Base-by-base conservation (phyloP, 163 green algal genomes). In the Volvox carteri region DNA sequence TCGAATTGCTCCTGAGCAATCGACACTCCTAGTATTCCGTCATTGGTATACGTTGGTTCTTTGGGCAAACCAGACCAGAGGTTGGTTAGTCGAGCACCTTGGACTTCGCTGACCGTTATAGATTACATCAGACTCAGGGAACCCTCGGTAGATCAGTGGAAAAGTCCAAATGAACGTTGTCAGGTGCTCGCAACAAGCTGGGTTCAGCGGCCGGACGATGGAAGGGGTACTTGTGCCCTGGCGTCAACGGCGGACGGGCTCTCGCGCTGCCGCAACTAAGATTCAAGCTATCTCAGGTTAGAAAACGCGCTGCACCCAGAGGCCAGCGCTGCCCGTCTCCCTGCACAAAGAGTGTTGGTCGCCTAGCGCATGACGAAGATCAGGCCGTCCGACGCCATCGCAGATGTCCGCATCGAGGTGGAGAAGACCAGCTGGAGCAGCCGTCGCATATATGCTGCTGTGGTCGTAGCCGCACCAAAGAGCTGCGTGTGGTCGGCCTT, bases 381-480 rank as follows among this genome's bases (percentile, higher is more conserved):
- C 54, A 2, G 8, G 54, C 54, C 54, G 54, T 65, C 54, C 54
- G 25, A 23, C 7, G n/a, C 67, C 33, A 76, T 48, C 18, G 67
- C 65, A 87, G 81, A 67, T 35, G 90, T 96, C 30, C 73, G 58
- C 19, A 94, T 97, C 6, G 81, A 88, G 0, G 75, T 98, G 4
- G 93, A 96, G 72, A 92, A 93, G 25, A 95, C 93, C 1, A 93
- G 93, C 41, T 93, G 90, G 72, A 97, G 95, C 87, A 96, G 91
- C 86, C 92, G 95, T 11, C 92, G 93, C 39, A 73, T 98, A 9
- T 94, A 92, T 85, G 95, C 94, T 8, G 83, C 84, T 0, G 88
- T 97, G 0, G 74, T 92, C 44, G 93, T 98, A 14, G 46, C 73
- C 39, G 93, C 95, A 16, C 96, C 96, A 0, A 84, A 94, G 37